These are phyloP conservation scores for Nannochloropsis gaditana DNA, from an alignment of 108 stramenopile genomes.

Conservation along the genomic window DNA sequence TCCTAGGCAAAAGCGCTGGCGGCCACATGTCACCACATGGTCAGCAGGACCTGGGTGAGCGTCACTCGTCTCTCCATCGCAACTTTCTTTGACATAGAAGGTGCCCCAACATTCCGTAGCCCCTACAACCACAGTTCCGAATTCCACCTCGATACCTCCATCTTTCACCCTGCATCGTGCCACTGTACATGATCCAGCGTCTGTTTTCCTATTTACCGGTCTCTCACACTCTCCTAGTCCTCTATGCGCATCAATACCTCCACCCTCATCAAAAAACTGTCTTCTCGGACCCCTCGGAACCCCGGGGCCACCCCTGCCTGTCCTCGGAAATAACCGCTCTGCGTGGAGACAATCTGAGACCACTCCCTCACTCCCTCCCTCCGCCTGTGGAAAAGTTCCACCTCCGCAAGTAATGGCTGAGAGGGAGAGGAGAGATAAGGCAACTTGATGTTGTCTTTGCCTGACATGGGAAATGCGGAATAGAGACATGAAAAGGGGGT, in stretches of 20 bases:
- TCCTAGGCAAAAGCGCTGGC: too few species aligned
- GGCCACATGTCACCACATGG: too few species aligned
- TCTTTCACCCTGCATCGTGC: not conserved
- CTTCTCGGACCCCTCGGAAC: not conserved
- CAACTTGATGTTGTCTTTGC: not conserved
- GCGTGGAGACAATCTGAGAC: not conserved
- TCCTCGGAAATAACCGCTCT: not conserved
- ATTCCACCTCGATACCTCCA: not conserved
- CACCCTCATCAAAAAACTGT: not conserved
- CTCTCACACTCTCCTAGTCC: not conserved
- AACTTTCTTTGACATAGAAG: too few species aligned
- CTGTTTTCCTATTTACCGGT: not conserved
- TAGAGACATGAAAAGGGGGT: not conserved
- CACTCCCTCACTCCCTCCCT: constrained; percentile 1
- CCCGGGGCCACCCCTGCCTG: not conserved
- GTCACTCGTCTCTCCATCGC: too few species aligned
- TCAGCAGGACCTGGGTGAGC: too few species aligned
- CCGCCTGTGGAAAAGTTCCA: not conserved
- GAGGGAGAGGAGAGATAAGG: not conserved
- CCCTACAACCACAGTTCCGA: not conserved
- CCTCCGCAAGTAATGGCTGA: not conserved
- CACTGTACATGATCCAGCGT: not conserved
- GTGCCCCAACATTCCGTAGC: not conserved
- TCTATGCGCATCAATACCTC: not conserved
- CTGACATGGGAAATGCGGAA: not conserved